These are phyloP conservation scores for Fusarium metavorans DNA, from an alignment of 2,329 filamentous ascomycete genomes.

Conservation along the genomic window DNA sequence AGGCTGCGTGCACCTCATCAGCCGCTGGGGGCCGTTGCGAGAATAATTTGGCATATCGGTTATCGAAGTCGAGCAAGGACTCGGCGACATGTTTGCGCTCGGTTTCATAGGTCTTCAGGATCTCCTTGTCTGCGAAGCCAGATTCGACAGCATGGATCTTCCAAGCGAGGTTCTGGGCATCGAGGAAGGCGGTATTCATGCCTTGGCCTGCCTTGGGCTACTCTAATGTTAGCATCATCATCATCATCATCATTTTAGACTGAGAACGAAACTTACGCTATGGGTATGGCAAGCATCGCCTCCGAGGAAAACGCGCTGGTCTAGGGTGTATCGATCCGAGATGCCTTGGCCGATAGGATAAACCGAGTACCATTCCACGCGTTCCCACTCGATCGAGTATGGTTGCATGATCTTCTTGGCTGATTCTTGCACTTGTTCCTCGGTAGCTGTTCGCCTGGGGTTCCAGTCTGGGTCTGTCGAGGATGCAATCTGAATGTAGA, in stretches of 20 bases:
- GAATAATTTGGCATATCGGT: constrained; percentile 90
- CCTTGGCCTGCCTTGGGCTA: constrained; percentile 82
- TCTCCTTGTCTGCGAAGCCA: constrained; percentile 79
- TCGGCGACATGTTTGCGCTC: constrained; percentile 90
- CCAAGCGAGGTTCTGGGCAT: constrained; percentile 93
- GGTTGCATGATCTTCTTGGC: constrained; percentile 75
- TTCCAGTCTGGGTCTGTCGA: constrained; percentile 72
- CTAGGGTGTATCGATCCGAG: constrained; percentile 74
- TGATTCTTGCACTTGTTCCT: constrained; percentile 71
- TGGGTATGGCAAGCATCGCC: constrained; percentile 86
- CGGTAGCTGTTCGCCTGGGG: constrained; percentile 72
- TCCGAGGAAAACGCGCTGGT: constrained; percentile 78
- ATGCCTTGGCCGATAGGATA: constrained; percentile 83
- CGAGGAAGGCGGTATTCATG: constrained; percentile 84
- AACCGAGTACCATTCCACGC: constrained; percentile 80
- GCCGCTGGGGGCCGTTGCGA: constrained; percentile 81
- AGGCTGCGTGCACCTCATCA: constrained; percentile 77
- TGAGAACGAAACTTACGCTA: constrained; percentile 67
- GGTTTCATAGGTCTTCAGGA: constrained; percentile 86
- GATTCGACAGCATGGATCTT: constrained; percentile 93
- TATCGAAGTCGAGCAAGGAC: constrained; percentile 86
- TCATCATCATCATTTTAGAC: background rate
- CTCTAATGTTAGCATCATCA: constrained; percentile 47
- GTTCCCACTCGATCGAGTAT: constrained; percentile 75
- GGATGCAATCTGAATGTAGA: constrained; percentile 76